Evolutionary conservation across 352 stramenopile genomes (phyloP).

Genomic region (Phytophthora pisi): DNA sequence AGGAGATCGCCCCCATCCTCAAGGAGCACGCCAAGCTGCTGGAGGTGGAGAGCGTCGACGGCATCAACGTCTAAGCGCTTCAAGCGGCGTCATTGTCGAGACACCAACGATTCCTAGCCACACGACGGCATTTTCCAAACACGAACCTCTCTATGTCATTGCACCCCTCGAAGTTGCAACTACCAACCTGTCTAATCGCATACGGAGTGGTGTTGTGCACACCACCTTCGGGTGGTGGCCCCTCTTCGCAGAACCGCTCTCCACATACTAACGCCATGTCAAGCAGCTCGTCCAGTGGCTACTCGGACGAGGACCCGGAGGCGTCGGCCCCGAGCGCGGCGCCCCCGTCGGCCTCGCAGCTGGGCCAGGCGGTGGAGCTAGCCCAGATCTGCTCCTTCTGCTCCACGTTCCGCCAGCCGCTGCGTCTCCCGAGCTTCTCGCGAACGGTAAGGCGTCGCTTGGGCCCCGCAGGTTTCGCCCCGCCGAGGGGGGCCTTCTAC

Average conservation of each 20-base stretch:
- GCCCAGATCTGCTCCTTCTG: conserved; percentile 84
- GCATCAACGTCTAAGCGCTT: conserved; percentile 94
- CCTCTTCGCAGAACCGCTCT: conserved; percentile 28
- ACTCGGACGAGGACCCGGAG: conserved; percentile 45
- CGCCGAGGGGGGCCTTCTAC: neutral
- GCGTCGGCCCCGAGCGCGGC: conserved; percentile 8
- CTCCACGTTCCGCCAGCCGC: conserved; percentile 63
- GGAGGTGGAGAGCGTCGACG: conserved; percentile 92
- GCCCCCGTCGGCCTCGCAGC: conserved; percentile 26
- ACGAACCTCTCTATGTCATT: conserved; percentile 7
- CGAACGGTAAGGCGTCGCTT: conserved; percentile 63
- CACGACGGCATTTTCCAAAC: conserved; percentile 2
- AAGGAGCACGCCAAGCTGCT: conserved; percentile 90
- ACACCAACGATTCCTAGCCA: neutral
- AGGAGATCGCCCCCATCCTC: conserved; percentile 95
- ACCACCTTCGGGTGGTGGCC: conserved; percentile 1
- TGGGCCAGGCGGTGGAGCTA: conserved; percentile 54
- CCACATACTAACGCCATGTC: conserved; percentile 43
- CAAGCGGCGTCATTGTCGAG: too few relatives aligned
- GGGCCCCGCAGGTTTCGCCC: neutral
- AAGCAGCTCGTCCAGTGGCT: conserved; percentile 54
- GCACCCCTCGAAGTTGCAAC: neutral
- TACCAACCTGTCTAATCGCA: neutral
- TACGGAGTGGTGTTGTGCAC: neutral
- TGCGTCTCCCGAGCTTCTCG: conserved; percentile 75